These are phyloP conservation scores for Aspergillus sparsus DNA, from an alignment of 495 filamentous ascomycete species.

Conservation along the genomic window DNA sequence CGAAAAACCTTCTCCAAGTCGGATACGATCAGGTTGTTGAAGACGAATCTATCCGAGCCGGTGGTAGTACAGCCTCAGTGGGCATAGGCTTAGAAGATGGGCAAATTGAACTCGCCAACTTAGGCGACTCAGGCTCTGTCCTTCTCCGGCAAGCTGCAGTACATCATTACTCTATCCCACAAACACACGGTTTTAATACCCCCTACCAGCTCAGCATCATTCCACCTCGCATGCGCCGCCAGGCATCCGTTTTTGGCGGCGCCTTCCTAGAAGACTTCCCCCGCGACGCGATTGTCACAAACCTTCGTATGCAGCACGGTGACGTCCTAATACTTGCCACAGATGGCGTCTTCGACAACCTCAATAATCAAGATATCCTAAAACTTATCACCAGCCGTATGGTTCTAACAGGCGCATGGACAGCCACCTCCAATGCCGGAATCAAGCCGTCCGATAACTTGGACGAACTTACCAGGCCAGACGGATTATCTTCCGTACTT, in stretches of 20 bases:
- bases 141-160: slow-evolving; percentile 81
- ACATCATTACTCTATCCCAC: slow-evolving; percentile 75
- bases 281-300: slow-evolving; percentile 76
- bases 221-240: slow-evolving; percentile 72
- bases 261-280: slow-evolving; percentile 76
- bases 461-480: slow-evolving; percentile 50
- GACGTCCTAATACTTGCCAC: slow-evolving; percentile 90
- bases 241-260: slow-evolving; percentile 80
- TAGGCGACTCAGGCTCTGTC: slow-evolving; percentile 97
- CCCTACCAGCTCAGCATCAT: slow-evolving; percentile 92
- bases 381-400: slow-evolving; percentile 75
- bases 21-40: slow-evolving; percentile 80
- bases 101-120: slow-evolving; percentile 80
- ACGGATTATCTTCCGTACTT: slow-evolving; percentile 35
- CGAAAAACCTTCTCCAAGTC: slow-evolving; percentile 72
- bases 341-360: slow-evolving; percentile 95
- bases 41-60: slow-evolving; percentile 71
- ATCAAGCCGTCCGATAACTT: slow-evolving; percentile 60
- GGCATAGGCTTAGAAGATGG: slow-evolving; percentile 71
- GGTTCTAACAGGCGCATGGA: slow-evolving; percentile 72
- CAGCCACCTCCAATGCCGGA: slow-evolving; percentile 49
- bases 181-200: slow-evolving; percentile 97
- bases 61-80: slow-evolving; percentile 88
- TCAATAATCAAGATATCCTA: slow-evolving; percentile 86
- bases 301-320: slow-evolving; percentile 76